Evolutionary conservation across 768 basidiomycete species (phyloP), one percentile per base, ranked within the genome.

Genomic region (Ramaria sp.): DNA sequence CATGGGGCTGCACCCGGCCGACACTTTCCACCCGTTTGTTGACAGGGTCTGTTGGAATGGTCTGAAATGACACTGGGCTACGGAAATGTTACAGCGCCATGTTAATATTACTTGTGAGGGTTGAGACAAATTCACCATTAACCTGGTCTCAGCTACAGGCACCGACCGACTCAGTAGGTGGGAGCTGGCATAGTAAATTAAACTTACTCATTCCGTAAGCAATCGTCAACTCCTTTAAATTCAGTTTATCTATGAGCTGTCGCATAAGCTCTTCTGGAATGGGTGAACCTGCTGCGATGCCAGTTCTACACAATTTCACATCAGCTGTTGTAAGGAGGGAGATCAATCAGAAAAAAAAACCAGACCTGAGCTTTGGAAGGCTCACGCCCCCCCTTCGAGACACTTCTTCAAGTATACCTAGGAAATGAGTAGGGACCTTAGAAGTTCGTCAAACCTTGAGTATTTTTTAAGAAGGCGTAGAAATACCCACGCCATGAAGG

Each of bases 151-250:
- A 48, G 87, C 87, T 89, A 59, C 52, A 38, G n/a, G 46, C 22
- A 31, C 17, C 37, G 12, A 41, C 42, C 10, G 37, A 11, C 17
- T 47, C 51, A 41, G 58, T 27, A 56, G 61, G 30, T 52, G 46
- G 33, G 22, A 19, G 52, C 10, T 7, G 31, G 34, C 34, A 39
- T 39, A 15, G 30, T 47, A 17, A 46, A 55, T 5, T 22, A 27
- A 22, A 77, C 84, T 59, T 60, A 91, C 89, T 91, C 89, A 91
- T 91, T 57, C 89, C 89, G 68, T 88, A 91, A 11, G 84, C 88
- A 57, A 80, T 83, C 0, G 89, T 89, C 41, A 91, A 68, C 43
- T 88, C 85, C 5, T 64, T 73, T 39, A 91, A 66, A 62, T 88
- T 86, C 56, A 91, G 62, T 62, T 81, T 80, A 20, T 72, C 66